Evolutionary conservation across 2,329 filamentous ascomycete genomes (phyloP), one percentile per base, ranked within the genome.

Genomic region (Fusarium sp.): DNA sequence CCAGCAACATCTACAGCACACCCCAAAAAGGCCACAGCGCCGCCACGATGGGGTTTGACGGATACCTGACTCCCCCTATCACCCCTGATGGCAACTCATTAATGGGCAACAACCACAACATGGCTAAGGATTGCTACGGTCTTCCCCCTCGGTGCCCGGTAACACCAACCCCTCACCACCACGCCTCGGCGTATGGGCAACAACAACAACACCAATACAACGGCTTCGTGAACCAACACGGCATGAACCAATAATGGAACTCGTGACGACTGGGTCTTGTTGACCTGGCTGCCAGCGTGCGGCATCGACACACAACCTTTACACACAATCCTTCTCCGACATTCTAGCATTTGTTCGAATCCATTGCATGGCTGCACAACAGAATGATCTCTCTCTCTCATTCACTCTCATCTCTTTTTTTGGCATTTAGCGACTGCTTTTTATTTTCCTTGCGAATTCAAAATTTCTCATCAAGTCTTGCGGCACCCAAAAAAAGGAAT

Each of bases 1-100:
- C 89, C 73, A 70, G 64, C 69, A 85, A 90, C 80, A 89, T 92
- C 73, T 94, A 93, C 79, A 93, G 91, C 83, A 96, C 94, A 18
- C 94, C 94, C 16, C 92, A 94, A 79, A 96, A 96, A 86, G 89
- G 89, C 59, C 90, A 92, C 69, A 91, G 91, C 74, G 86, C 89
- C 74, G 86, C 89, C 61, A 84, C 85, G n/a, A 85, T 89, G 62
- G 88, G 91, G 73, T 90, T 91, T 40, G 89, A 94, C 75, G 94
- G 94, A 67, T 95, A 95, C 83, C 89, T 95, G 75, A 96, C 94
- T 18, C 94, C 94, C 29, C 94, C 94, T 2, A 96, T 96, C 80
- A 96, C 94, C 0, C 94, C 94, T 6, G 94, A 96, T 71, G 89
- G 90, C 9, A 86, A 89, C 61, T 86, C 85, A 76, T 91, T 91